Base-by-base conservation (phyloP, 441 rosid genomes). In the Aquilaria agallochum region DNA sequence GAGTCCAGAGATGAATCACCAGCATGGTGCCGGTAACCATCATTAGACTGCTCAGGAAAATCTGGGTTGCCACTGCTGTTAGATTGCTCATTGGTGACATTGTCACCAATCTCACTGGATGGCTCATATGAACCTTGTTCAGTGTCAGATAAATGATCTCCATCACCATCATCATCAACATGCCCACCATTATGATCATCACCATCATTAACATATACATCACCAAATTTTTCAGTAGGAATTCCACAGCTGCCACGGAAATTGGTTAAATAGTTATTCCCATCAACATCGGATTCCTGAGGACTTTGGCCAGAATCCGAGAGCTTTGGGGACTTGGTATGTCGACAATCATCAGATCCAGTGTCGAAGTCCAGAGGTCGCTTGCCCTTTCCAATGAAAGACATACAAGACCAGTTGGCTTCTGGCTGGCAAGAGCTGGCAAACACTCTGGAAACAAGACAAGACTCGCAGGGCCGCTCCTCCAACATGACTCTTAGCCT, bases 321-420 rank as follows among this genome's bases (percentile, higher is more conserved):
- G 4, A 80, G 60, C 65, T 70, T 81, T 9, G 67, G 64, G 4
- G 65, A 71, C 71, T 87, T 84, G 57, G 65, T 64, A 14, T 52
- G 62, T 3, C 58, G 79, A 40, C 68, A 74, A 57, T 71, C 79
- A 44, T 72, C 78, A 9, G 62, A 58, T 2, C 57, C 66, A n/a
- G 53, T 59, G 63, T 42, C 80, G 32, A 64, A 62, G 53, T 81
- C 86, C 53, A 80, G 49, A 20, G 85, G 83, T 63, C 79, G 79
- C 72, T 87, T 90, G 51, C 85, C 66, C 64, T 64, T 63, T 1
- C 15, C 64, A 58, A 74, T 53, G 40, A 65, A 58, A 67, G 2
- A 72, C 94, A 84, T 77, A 84, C 64, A 86, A 80, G 81, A 44
- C 98, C 94, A 84, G 72, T 74, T 73, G 27, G 80, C 74, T 63